Percentiles rank a stretch among this genome's conserved stretches.
Conservation (phyloP, 2,329 filamentous ascomycete species). For the Raffaelea ambrosiae region DNA sequence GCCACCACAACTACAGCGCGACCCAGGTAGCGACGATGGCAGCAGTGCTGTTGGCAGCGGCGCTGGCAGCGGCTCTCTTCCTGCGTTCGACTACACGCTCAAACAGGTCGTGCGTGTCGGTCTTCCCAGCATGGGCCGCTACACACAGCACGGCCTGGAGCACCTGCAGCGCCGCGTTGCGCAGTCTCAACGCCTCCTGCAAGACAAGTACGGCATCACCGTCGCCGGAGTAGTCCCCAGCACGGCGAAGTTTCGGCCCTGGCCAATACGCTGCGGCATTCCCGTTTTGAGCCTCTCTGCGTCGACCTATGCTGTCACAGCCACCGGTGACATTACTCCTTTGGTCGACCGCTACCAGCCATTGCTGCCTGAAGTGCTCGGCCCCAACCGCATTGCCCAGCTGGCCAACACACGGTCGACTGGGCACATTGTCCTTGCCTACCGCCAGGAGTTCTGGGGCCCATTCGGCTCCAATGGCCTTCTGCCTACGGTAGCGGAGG, state of each 20-base stretch:
- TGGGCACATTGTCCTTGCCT: constrained; percentile 26
- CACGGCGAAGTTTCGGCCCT: not conserved
- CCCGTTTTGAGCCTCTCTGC: constrained; percentile 30
- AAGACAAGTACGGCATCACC: not conserved
- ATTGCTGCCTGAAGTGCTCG: constrained; percentile 25
- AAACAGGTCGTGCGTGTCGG: constrained; percentile 28
- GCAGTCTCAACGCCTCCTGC: not conserved
- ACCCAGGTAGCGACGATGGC: constrained; percentile 4
- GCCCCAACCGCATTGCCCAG: constrained; percentile 25
- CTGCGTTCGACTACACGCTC: constrained; percentile 29
- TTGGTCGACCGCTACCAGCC: constrained; percentile 31
- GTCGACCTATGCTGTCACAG: constrained; percentile 28
- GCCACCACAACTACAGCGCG: constrained; percentile 1
- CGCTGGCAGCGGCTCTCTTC: constrained; percentile 4
- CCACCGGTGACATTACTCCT: constrained; percentile 7
- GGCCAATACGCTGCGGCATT: constrained; percentile 12
- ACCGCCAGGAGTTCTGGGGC: constrained; percentile 29
- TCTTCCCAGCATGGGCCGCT: constrained; percentile 22
- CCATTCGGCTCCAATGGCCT: not conserved
- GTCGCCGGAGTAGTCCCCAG: not conserved
- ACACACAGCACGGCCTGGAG: constrained; percentile 9
- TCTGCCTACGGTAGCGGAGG: constrained; percentile 21
- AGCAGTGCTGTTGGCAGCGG: not conserved
- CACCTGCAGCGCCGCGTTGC: constrained; percentile 8
- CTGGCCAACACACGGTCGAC: constrained; percentile 28